Percentiles rank a stretch among this genome's conserved stretches.
Conservation (phyloP, 495 filamentous ascomycete genomes). For the Xylaria sp. region DNA sequence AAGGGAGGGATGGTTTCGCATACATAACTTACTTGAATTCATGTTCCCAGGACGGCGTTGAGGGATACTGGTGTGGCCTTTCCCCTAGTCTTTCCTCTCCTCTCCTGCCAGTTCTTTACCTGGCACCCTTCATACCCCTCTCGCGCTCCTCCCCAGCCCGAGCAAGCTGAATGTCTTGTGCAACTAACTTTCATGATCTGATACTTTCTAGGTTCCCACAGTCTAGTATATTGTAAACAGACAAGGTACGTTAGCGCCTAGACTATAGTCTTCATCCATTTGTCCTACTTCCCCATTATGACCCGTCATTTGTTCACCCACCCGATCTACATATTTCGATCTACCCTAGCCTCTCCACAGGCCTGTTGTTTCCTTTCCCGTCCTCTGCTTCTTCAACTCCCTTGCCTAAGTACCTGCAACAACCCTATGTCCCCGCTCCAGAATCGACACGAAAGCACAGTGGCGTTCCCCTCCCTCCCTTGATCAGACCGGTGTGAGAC, state of each 20-base stretch:
- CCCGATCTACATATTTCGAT: neutral
- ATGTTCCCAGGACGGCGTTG: constrained; percentile 20
- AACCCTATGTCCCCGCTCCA: neutral
- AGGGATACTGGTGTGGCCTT: constrained; percentile 17
- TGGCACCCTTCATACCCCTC: neutral
- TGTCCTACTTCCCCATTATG: neutral
- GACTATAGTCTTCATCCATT: neutral
- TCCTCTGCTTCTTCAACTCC: neutral
- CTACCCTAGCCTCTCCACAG: neutral
- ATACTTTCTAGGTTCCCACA: neutral
- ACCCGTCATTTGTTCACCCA: neutral
- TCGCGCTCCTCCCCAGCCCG: neutral
- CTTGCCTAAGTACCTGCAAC: neutral
- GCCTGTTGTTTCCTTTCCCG: neutral
- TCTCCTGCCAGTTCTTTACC: neutral
- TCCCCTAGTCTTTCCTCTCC: neutral
- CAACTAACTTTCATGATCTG: neutral
- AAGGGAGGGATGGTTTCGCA: neutral
- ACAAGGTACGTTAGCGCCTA: neutral
- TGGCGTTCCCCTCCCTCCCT: neutral
- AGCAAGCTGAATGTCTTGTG: neutral
- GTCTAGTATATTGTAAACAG: neutral
- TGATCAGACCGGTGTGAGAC: neutral
- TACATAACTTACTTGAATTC: constrained; percentile 20
- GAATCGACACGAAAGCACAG: neutral